Evolutionary conservation across 2,329 filamentous ascomycete genomes (phyloP).

Genomic region (Phyllosticta paracitricarpa): DNA sequence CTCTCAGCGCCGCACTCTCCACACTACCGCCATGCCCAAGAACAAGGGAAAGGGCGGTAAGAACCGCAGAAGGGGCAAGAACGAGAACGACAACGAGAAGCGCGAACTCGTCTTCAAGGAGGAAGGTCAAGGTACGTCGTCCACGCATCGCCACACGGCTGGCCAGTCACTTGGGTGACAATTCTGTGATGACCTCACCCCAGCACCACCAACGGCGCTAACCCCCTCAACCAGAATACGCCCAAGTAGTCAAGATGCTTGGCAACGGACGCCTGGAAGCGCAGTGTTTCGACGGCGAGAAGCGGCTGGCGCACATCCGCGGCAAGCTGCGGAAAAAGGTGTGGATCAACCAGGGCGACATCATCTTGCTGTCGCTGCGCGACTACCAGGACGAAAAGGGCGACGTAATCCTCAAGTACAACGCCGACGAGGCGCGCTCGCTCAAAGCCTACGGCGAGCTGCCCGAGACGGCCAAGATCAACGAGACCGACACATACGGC

Average conservation of each 20-base stretch:
- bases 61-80: slow-evolving; percentile 97
- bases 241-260: slow-evolving; percentile 89
- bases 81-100: slow-evolving; percentile 94
- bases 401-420: slow-evolving; percentile 72
- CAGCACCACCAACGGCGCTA: not conserved
- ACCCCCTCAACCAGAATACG: slow-evolving; percentile 46
- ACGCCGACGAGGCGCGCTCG: slow-evolving; percentile 75
- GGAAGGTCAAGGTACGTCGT: slow-evolving; percentile 60
- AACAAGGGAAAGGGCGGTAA: slow-evolving; percentile 70
- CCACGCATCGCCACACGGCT: not conserved
- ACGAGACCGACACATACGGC: slow-evolving; percentile 92
- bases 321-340: slow-evolving; percentile 99
- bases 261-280: slow-evolving; percentile 91
- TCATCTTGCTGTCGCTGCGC: slow-evolving; percentile 57
- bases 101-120: slow-evolving; percentile 98
- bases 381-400: slow-evolving; percentile 93
- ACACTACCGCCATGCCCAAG: slow-evolving; percentile 3
- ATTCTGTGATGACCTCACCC: not conserved
- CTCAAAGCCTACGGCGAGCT: slow-evolving; percentile 97
- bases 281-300: slow-evolving; percentile 87
- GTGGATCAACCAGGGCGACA: slow-evolving; percentile 98
- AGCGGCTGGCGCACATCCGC: slow-evolving; percentile 74
- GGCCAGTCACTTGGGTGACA: not conserved
- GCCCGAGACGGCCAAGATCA: slow-evolving; percentile 97
- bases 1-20: not conserved